Conservation (phyloP, 1,284 basidiomycete species). For the Anthracocystis panici-leucophaei region DNA sequence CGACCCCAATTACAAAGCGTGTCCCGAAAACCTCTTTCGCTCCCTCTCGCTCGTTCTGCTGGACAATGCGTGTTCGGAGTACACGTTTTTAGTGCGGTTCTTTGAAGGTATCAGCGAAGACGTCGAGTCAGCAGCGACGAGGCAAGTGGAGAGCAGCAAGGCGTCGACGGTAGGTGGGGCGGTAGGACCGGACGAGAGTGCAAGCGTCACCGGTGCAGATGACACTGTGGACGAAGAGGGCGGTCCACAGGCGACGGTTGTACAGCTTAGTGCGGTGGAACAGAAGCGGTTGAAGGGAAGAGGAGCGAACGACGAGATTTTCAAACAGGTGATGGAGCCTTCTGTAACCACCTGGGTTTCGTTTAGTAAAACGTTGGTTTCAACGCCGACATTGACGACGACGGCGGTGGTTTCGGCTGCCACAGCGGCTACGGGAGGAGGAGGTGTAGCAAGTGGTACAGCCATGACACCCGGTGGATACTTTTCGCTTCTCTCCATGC, state of each 20-base stretch:
- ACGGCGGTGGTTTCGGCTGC: conserved; percentile 8
- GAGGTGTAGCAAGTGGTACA: neutral
- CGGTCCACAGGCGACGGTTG: conserved; percentile 43
- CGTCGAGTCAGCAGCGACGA: no score
- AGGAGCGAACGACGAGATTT: conserved; percentile 58
- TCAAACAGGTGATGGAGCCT: conserved; percentile 67
- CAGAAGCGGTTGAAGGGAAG: conserved; percentile 29
- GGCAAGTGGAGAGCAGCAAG: neutral
- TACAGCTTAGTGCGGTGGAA: conserved; percentile 43
- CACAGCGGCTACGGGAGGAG: neutral
- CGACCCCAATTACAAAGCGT: conserved; percentile 45
- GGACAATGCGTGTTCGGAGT: conserved; percentile 68
- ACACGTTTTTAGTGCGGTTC: conserved; percentile 65
- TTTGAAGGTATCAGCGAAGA: conserved; percentile 44
- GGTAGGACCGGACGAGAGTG: conserved; percentile 16
- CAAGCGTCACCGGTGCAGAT: conserved; percentile 17
- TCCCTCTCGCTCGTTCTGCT: conserved; percentile 59
- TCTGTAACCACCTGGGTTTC: conserved; percentile 41
- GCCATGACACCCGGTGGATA: conserved; percentile 12
- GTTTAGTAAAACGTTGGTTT: conserved; percentile 48
- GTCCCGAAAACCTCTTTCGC: conserved; percentile 65
- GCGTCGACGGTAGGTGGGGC: conserved; percentile 2
- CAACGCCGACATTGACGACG: conserved; percentile 4
- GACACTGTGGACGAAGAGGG: conserved; percentile 10
- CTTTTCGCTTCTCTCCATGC: conserved; percentile 49